phyloP scores from a whole-genome alignment of 2,329 filamentous ascomycete species.

The Fonsecaea erecta region DNA sequence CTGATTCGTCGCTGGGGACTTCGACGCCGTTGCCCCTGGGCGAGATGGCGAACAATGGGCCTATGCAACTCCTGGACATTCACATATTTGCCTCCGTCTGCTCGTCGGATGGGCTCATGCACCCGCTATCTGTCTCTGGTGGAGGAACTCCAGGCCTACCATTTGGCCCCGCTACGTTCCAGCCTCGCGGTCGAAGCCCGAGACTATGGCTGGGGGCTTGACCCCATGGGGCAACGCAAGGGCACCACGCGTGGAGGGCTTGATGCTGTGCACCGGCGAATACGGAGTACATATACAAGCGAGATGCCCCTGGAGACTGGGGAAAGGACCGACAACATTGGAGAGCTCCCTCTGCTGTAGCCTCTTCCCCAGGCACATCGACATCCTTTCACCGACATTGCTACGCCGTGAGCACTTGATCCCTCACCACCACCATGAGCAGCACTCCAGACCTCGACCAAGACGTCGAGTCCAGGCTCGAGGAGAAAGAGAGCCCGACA shows the following conservation, averaged over 20 bases:
- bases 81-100: neutral
- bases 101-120: neutral
- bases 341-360: neutral
- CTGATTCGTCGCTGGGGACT: neutral
- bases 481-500: constrained; percentile 6
- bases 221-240: constrained; percentile 6
- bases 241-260: neutral
- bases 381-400: neutral
- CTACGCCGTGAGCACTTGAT: neutral
- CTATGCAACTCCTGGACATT: neutral
- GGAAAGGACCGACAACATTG: neutral
- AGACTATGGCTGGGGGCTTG: constrained; percentile 6
- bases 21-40: neutral
- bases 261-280: neutral
- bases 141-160: neutral
- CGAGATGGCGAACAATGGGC: neutral
- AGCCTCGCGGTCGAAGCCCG: neutral
- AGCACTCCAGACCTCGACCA: constrained; percentile 5
- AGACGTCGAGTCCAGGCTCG: constrained; percentile 7
- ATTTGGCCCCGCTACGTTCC: neutral
- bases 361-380: neutral
- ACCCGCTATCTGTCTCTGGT: neutral
- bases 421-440: neutral
- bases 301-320: neutral
- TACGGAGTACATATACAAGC: neutral